These are phyloP conservation scores for Colletotrichum eleusines DNA, from an alignment of 2,329 filamentous ascomycete genomes.

Conservation along the genomic window DNA sequence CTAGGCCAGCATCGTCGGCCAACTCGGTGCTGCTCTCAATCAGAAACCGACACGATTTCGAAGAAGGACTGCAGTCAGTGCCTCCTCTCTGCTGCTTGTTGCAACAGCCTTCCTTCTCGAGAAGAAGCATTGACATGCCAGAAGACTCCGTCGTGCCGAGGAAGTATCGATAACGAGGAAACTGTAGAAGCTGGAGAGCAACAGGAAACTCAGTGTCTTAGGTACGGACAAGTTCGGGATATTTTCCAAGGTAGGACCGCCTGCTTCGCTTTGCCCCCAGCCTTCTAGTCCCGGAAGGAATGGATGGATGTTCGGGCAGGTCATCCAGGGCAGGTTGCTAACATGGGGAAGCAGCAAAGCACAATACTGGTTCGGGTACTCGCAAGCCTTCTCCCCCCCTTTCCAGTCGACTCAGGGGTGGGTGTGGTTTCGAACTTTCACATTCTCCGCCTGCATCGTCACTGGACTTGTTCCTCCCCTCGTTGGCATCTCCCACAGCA, in stretches of 20 bases:
- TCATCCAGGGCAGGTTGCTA: slow-evolving; percentile 2
- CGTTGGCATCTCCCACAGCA: slow-evolving; percentile 18
- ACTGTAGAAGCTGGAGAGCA: background rate
- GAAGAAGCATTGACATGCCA: background rate
- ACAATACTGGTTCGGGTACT: slow-evolving; percentile 8
- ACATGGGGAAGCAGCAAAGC: slow-evolving; percentile 15
- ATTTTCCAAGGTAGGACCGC: slow-evolving; percentile 1
- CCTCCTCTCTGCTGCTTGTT: background rate
- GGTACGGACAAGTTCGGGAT: background rate
- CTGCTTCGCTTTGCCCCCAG: background rate
- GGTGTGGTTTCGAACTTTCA: background rate
- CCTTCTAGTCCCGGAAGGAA: slow-evolving; percentile 9
- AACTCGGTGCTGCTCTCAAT: background rate
- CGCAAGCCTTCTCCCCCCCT: slow-evolving; percentile 11
- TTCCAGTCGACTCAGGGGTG: background rate
- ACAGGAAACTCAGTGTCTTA: too few relatives aligned
- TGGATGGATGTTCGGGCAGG: background rate
- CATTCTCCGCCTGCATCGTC: slow-evolving; percentile 19
- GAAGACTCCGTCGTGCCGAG: background rate
- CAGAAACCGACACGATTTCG: background rate
- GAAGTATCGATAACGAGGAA: background rate
- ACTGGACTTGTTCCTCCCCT: slow-evolving; percentile 13
- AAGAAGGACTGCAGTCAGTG: background rate
- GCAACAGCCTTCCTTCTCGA: background rate
- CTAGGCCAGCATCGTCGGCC: background rate